A percentile compares a stretch with the other conserved stretches of the same genome.
Evolutionary conservation across 2,329 filamentous ascomycete genomes (phyloP).

Genomic region (Verruconis gallopava): DNA sequence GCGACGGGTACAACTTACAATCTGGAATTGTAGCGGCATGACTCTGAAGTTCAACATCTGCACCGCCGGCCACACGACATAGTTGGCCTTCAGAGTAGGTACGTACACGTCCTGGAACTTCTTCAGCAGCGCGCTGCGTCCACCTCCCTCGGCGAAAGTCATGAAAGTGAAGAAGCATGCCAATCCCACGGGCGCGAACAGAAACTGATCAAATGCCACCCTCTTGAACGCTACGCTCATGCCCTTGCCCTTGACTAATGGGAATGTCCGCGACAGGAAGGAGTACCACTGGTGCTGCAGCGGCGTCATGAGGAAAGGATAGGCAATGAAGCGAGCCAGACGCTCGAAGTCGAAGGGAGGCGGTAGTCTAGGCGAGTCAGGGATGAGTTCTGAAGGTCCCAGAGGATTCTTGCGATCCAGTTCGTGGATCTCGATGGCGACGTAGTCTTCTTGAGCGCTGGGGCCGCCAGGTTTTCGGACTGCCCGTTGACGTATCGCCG

Average conservation of each 20-base stretch:
- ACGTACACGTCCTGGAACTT: constrained; percentile 93
- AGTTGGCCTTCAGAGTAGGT: constrained; percentile 91
- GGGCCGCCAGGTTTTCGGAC: constrained; percentile 47
- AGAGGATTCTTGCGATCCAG: constrained; percentile 67
- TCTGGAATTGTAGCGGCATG: constrained; percentile 90
- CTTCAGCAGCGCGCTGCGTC: constrained; percentile 59
- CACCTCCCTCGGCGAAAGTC: constrained; percentile 78
- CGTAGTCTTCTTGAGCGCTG: constrained; percentile 49
- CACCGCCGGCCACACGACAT: constrained; percentile 84
- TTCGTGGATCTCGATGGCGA: constrained; percentile 81
- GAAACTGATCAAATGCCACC: constrained; percentile 80
- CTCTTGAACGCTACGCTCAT: constrained; percentile 64
- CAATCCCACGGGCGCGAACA: constrained; percentile 84
- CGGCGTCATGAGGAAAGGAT: constrained; percentile 92
- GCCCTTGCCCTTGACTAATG: constrained; percentile 60
- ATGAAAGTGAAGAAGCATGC: constrained; percentile 88
- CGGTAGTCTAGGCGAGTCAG: constrained; percentile 47
- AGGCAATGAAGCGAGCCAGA: constrained; percentile 88
- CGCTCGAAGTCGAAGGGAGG: constrained; percentile 93
- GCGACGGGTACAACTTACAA: constrained; percentile 49
- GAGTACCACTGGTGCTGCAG: constrained; percentile 93
- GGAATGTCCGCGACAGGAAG: constrained; percentile 70
- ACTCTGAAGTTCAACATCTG: constrained; percentile 94
- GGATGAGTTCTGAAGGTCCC: constrained; percentile 52
- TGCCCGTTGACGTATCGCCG: constrained; percentile 59